Conservation (phyloP, 192 early-diverging fungal species). For the Coemansia sp. region DNA sequence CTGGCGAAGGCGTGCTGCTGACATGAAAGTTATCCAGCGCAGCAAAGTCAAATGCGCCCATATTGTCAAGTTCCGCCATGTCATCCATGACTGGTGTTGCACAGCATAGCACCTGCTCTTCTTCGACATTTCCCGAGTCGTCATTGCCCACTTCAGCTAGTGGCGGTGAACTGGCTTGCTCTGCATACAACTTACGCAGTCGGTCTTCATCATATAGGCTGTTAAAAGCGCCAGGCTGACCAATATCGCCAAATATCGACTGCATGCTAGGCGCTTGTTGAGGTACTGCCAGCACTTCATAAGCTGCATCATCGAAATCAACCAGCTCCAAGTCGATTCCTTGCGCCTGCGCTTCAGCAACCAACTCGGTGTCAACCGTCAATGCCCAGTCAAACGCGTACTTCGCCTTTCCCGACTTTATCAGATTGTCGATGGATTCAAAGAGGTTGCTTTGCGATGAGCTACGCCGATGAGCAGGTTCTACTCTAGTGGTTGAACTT, state of each 20-base stretch:
- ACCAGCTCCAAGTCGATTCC: slow-evolving; percentile 30
- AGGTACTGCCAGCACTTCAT: background rate
- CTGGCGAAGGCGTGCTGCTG: slow-evolving; percentile 23
- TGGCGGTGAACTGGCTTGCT: background rate
- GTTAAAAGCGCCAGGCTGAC: slow-evolving; percentile 34
- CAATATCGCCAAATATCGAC: slow-evolving; percentile 41
- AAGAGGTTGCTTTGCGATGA: slow-evolving; percentile 29
- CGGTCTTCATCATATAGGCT: slow-evolving; percentile 37
- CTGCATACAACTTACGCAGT: background rate
- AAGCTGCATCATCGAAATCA: background rate
- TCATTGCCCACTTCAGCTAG: background rate
- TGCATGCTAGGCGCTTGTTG: background rate
- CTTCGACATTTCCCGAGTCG: background rate
- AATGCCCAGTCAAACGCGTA: slow-evolving; percentile 37
- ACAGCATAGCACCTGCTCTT: background rate
- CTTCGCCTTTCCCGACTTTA: slow-evolving; percentile 41
- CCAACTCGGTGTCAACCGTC: slow-evolving; percentile 14
- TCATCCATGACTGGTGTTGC: background rate
- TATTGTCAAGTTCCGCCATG: slow-evolving; percentile 9
- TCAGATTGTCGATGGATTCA: slow-evolving; percentile 31
- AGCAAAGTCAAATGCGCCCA: slow-evolving; percentile 12
- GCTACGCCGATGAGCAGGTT: slow-evolving; percentile 5
- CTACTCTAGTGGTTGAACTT: too few species aligned
- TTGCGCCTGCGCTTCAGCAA: slow-evolving; percentile 18
- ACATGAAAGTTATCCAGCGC: slow-evolving; percentile 22